Percentiles rank a stretch among this genome's conserved stretches.
Conservation (phyloP, 2,329 filamentous ascomycete genomes). For the Mycogone perniciosa region DNA sequence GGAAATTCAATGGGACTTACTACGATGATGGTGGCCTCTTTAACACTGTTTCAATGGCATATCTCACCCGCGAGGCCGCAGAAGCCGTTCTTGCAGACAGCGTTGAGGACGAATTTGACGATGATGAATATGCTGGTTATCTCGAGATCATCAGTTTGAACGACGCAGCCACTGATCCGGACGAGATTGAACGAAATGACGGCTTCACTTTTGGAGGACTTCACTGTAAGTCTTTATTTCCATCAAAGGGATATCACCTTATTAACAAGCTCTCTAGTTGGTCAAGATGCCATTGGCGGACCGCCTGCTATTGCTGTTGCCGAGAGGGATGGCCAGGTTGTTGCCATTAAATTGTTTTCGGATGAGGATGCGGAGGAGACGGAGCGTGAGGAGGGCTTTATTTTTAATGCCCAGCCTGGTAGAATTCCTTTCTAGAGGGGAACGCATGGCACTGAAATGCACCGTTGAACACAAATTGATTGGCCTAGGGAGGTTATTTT, state of each 20-base stretch:
- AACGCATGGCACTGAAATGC: too few species aligned
- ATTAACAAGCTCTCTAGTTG: not conserved
- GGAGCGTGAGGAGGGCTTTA: not conserved
- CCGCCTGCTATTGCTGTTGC: constrained; percentile 2
- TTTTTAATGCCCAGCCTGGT: constrained; percentile 1
- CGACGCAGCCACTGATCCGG: not conserved
- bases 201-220: constrained; percentile 8
- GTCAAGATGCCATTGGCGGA: not conserved
- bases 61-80: constrained; percentile 4
- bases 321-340: constrained; percentile 6
- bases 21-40: constrained; percentile 6
- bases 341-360: constrained; percentile 1
- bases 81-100: not conserved
- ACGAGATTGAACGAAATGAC: not conserved
- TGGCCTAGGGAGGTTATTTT: too few species aligned
- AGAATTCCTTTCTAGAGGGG: not conserved
- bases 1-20: constrained; percentile 6
- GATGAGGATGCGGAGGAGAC: not conserved
- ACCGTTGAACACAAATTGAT: too few species aligned
- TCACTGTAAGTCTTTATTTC: constrained; percentile 2
- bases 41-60: constrained; percentile 2
- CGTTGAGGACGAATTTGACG: not conserved
- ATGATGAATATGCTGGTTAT: not conserved
- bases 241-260: not conserved
- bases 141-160: constrained; percentile 5